Conservation (phyloP, 2,329 filamentous ascomycete species). For the Diplodia scrobiculata region DNA sequence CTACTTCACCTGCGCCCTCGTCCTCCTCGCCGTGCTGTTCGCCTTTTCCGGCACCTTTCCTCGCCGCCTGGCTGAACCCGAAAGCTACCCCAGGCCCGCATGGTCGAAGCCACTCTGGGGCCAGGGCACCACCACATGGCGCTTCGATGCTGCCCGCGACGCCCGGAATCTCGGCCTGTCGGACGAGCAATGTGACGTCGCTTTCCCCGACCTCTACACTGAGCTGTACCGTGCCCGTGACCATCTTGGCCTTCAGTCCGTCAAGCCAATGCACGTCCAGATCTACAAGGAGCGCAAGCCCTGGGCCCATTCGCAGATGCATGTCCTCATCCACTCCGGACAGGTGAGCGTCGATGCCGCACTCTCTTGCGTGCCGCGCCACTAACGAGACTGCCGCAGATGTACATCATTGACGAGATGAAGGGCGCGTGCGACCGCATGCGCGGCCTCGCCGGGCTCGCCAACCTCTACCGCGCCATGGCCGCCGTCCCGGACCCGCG, state of each 20-base stretch:
- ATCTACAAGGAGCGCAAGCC: not conserved
- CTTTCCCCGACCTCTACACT: slow-evolving; percentile 17
- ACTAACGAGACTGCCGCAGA: not conserved
- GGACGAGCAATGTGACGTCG: slow-evolving; percentile 27
- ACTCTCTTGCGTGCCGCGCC: not conserved
- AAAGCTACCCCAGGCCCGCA: not conserved
- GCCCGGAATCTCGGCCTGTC: slow-evolving; percentile 17
- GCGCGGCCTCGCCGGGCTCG: slow-evolving; percentile 13
- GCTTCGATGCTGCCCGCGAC: slow-evolving; percentile 11
- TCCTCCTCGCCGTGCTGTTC: not conserved
- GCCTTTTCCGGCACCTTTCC: not conserved
- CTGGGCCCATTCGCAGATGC: not conserved
- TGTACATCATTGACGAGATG: slow-evolving; percentile 20
- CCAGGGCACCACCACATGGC: not conserved
- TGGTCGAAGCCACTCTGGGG: not conserved
- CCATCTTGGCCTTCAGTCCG: not conserved
- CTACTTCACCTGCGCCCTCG: slow-evolving; percentile 2
- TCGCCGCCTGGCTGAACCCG: not conserved
- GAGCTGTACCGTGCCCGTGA: slow-evolving; percentile 17
- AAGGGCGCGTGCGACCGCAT: slow-evolving; percentile 5
- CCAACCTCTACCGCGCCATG: slow-evolving; percentile 24
- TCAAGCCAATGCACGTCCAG: slow-evolving; percentile 1
- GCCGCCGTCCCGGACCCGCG: slow-evolving; percentile 9
- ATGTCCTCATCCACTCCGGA: slow-evolving; percentile 26
- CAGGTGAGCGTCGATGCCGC: not conserved